Conservation (phyloP, 352 stramenopile species). For the Pythium grandisporangium region DNA sequence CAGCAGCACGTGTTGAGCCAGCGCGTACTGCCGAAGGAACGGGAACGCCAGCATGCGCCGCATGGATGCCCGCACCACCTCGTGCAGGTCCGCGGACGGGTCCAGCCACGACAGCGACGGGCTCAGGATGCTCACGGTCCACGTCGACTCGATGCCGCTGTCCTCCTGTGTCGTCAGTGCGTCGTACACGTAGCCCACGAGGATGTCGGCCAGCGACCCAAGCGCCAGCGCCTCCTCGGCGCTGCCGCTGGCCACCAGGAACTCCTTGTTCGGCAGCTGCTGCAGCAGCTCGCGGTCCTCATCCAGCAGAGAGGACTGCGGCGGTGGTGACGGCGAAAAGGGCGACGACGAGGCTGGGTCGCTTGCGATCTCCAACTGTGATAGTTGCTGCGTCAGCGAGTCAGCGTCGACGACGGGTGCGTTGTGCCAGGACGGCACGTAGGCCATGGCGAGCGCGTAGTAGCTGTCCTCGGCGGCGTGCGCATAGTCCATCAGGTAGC, state of each 20-base stretch:
- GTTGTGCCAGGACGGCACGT: conserved; percentile 85
- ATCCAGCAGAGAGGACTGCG: too few relatives aligned
- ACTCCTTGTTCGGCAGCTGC: conserved; percentile 72
- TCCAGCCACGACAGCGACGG: conserved; percentile 94
- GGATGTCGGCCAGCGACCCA: conserved; percentile 88
- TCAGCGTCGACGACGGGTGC: conserved; percentile 16
- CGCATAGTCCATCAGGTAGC: conserved; percentile 93
- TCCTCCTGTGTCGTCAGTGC: conserved; percentile 93
- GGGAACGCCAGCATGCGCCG: conserved; percentile 94
- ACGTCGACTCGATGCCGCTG: conserved; percentile 93
- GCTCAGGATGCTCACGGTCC: conserved; percentile 94
- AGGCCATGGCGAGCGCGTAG: conserved; percentile 85
- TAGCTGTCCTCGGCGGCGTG: conserved; percentile 91
- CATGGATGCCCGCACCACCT: conserved; percentile 62
- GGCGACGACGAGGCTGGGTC: not conserved
- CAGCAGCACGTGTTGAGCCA: conserved; percentile 68
- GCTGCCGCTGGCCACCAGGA: conserved; percentile 48
- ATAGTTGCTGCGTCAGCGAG: not conserved
- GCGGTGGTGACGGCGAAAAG: too few relatives aligned
- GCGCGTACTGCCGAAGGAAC: conserved; percentile 90
- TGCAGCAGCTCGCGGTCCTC: conserved; percentile 67
- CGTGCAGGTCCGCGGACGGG: conserved; percentile 36
- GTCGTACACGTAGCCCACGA: conserved; percentile 96
- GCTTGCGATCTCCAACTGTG: not conserved
- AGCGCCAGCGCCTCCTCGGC: conserved; percentile 54